phyloP scores from a whole-genome alignment of 495 filamentous ascomycete species.

The Durotheca rogersii region DNA sequence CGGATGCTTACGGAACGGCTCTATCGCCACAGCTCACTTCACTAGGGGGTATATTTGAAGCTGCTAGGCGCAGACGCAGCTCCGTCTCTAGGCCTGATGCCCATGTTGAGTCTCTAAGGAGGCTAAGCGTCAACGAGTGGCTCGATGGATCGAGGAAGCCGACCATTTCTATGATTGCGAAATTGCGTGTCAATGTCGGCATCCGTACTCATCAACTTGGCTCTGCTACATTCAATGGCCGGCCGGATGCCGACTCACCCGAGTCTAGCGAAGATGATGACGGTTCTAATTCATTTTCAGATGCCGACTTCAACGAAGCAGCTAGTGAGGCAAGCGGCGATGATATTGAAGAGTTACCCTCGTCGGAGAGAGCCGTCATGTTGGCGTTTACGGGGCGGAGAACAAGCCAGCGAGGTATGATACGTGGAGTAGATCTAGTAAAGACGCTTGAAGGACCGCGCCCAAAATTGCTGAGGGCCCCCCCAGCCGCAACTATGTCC shows the following conservation, averaged over 20 bases:
- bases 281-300: slow-evolving; percentile 19
- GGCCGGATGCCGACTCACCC: slow-evolving; percentile 41
- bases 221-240: slow-evolving; percentile 61
- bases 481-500: slow-evolving; percentile 1
- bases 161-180: slow-evolving; percentile 64
- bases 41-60: slow-evolving; percentile 35
- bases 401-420: slow-evolving; percentile 40
- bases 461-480: neutral
- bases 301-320: slow-evolving; percentile 37
- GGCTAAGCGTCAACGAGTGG: slow-evolving; percentile 40
- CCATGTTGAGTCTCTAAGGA: slow-evolving; percentile 29
- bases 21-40: slow-evolving; percentile 40
- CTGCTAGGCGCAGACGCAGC: slow-evolving; percentile 36
- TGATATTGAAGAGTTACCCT: slow-evolving; percentile 21
- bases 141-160: slow-evolving; percentile 52
- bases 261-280: slow-evolving; percentile 53
- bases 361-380: slow-evolving; percentile 24
- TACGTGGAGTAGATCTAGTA: slow-evolving; percentile 1
- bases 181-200: slow-evolving; percentile 63
- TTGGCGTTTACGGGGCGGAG: slow-evolving; percentile 33
- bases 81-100: slow-evolving; percentile 31
- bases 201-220: slow-evolving; percentile 76
- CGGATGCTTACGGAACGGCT: slow-evolving; percentile 55
- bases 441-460: neutral
- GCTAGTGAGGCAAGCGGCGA: slow-evolving; percentile 29